These are phyloP conservation scores for Erodium chrysanthum DNA, from an alignment of 441 rosid genomes.

Conservation along the genomic window DNA sequence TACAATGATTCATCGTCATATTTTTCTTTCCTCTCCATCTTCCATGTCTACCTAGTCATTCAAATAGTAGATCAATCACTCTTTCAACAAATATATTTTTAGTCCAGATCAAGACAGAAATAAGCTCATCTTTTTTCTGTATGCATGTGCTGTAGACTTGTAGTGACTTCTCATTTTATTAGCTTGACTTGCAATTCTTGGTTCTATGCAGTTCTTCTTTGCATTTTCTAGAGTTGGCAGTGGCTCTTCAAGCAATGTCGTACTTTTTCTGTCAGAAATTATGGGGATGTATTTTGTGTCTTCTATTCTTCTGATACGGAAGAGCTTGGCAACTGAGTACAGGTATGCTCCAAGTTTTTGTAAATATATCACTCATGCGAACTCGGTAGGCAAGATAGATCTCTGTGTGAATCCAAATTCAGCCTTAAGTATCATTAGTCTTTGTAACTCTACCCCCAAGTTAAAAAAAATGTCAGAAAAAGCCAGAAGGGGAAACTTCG, in stretches of 20 bases:
- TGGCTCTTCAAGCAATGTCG: slow-evolving; percentile 98
- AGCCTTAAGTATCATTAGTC: too few relatives aligned
- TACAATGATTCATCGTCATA: not conserved
- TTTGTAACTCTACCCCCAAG: too few relatives aligned
- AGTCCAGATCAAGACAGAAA: too few relatives aligned
- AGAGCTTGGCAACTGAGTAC: slow-evolving; percentile 93
- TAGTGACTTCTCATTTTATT: slow-evolving; percentile 7
- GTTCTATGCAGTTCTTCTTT: slow-evolving; percentile 79
- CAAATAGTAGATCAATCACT: not conserved
- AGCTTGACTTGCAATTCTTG: slow-evolving; percentile 24
- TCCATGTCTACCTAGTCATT: too few relatives aligned
- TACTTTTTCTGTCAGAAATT: slow-evolving; percentile 88
- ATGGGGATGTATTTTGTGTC: slow-evolving; percentile 99
- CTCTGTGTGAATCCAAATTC: too few relatives aligned
- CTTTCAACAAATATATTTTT: too few relatives aligned
- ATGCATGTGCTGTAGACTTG: too few relatives aligned
- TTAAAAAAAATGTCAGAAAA: too few relatives aligned
- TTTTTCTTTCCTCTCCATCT: not conserved
- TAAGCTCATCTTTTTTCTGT: too few relatives aligned
- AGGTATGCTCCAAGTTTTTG: slow-evolving; percentile 33
- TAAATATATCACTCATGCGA: not conserved
- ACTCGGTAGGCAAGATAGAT: not conserved
- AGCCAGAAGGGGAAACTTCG: too few relatives aligned
- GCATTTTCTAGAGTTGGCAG: slow-evolving; percentile 97
- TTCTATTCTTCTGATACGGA: slow-evolving; percentile 90